Percentiles rank a stretch among this genome's conserved stretches.
phyloP scores from a whole-genome alignment of 2,329 filamentous ascomycete species.

The Ceratocystis destructans region DNA sequence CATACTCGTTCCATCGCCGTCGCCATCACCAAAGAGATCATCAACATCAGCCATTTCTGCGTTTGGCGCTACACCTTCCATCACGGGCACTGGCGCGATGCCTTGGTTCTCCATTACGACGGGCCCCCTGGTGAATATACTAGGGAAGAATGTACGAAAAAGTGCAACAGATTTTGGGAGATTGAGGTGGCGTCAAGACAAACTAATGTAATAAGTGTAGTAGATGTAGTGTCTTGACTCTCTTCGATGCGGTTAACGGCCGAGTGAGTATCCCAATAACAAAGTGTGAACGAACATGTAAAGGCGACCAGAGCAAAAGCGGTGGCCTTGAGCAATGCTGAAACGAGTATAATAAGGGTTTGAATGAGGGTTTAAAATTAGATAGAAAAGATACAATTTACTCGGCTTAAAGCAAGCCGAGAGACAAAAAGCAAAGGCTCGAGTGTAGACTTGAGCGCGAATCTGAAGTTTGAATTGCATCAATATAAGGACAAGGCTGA shows the following conservation, averaged over 20 bases:
- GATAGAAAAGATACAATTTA: neutral
- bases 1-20: conserved; percentile 2
- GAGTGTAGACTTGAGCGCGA: neutral
- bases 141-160: neutral
- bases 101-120: conserved; percentile 18
- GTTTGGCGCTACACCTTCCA: conserved; percentile 28
- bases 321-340: neutral
- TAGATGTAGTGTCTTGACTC: too few relatives aligned
- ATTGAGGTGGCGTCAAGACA: neutral
- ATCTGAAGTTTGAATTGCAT: neutral
- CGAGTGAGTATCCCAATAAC: too few relatives aligned
- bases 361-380: neutral
- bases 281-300: neutral
- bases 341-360: conserved; percentile 1
- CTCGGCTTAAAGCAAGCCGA: neutral
- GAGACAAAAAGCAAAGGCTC: neutral
- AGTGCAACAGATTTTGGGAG: neutral
- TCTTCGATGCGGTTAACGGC: too few relatives aligned
- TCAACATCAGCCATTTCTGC: conserved; percentile 48
- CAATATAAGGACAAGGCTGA: neutral
- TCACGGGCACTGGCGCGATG: conserved; percentile 4
- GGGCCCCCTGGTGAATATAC: neutral
- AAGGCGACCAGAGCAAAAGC: neutral
- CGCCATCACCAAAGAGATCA: conserved; percentile 57
- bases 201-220: neutral